These are phyloP conservation scores for Dillenia turbinata DNA, from an alignment of 164 flowering plant genomes.

Conservation along the genomic window DNA sequence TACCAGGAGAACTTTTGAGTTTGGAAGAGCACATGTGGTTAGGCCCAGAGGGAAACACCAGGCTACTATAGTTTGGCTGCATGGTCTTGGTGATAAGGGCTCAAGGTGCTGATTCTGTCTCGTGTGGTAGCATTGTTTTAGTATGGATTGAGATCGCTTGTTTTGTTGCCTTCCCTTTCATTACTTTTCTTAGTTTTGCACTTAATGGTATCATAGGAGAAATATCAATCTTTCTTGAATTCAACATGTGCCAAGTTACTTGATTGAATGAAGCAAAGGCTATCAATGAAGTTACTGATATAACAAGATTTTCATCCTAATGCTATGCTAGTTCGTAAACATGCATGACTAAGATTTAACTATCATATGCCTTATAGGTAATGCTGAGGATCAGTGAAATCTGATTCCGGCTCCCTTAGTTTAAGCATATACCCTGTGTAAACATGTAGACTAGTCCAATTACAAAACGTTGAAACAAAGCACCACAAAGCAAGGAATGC, in stretches of 20 bases:
- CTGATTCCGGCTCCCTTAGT: conserved; percentile 9
- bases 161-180: no score
- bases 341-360: no score
- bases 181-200: no score
- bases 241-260: no score
- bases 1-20: conserved; percentile 23
- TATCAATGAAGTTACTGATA: no score
- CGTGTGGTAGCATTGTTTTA: no score
- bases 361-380: neutral
- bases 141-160: no score
- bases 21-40: conserved; percentile 37
- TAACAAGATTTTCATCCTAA: no score
- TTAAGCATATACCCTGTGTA: conserved; percentile 15
- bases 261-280: no score
- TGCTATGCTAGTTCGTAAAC: no score
- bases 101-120: conserved; percentile 21
- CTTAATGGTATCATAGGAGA: no score
- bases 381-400: conserved; percentile 10
- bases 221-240: no score
- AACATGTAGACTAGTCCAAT: conserved; percentile 10
- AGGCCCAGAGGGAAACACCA: conserved; percentile 39
- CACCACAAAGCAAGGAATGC: conserved; percentile 20
- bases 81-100: conserved; percentile 43
- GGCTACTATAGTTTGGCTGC: conserved; percentile 41
- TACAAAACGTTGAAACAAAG: conserved; percentile 9